phyloP scores from a whole-genome alignment of 2,329 filamentous ascomycete species.

The Monosporascus ibericus region DNA sequence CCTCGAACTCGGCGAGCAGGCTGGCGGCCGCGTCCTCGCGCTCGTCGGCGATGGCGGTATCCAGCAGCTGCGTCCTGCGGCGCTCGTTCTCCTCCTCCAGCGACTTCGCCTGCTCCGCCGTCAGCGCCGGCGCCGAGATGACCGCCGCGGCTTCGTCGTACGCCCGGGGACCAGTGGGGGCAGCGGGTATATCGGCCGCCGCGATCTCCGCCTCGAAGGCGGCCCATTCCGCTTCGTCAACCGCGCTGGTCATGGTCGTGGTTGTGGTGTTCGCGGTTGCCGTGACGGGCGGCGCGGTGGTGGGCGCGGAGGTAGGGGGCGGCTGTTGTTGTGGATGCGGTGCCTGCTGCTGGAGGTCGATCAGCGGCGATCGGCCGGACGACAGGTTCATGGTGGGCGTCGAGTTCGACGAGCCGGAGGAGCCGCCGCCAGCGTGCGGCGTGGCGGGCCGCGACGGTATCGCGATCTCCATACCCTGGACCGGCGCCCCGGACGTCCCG shows the following conservation, averaged over 20 bases:
- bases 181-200: conserved; percentile 22
- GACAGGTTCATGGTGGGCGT: conserved; percentile 34
- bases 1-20: conserved; percentile 71
- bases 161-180: conserved; percentile 6
- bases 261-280: not conserved
- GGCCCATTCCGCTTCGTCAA: conserved; percentile 77
- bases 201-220: conserved; percentile 82
- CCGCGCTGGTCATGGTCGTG: conserved; percentile 16
- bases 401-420: conserved; percentile 36
- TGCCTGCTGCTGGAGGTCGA: conserved; percentile 16
- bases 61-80: conserved; percentile 42
- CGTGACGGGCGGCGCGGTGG: conserved; percentile 1
- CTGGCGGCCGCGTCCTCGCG: conserved; percentile 69
- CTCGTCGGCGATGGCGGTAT: conserved; percentile 57
- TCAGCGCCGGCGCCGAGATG: conserved; percentile 64
- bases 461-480: conserved; percentile 52
- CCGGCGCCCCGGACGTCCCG: conserved; percentile 45
- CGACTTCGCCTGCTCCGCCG: conserved; percentile 53
- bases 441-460: conserved; percentile 61
- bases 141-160: conserved; percentile 52
- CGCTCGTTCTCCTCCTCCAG: conserved; percentile 44
- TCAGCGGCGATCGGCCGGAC: conserved; percentile 32
- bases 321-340: conserved; percentile 8
- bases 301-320: conserved; percentile 3
- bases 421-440: conserved; percentile 37